Percentiles rank a stretch among this genome's conserved stretches.
Conservation (phyloP, 768 basidiomycete genomes). For the Galerina marginata region DNA sequence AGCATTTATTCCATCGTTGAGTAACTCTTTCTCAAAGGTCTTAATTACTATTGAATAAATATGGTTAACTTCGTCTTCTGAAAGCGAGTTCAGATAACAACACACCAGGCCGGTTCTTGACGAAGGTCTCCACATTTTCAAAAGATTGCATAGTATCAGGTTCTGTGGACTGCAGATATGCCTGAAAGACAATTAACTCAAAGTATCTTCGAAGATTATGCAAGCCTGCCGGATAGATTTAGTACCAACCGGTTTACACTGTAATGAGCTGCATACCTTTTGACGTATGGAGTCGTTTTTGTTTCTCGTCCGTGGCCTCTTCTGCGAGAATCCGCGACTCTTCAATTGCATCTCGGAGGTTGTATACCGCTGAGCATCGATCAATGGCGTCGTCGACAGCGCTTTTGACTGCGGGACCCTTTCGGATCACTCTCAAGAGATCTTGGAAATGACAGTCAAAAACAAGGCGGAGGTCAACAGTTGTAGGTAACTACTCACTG, state of each 20-base stretch:
- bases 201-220: constrained; percentile 87
- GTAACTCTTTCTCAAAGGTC: constrained; percentile 92
- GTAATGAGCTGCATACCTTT: constrained; percentile 56
- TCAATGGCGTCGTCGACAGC: constrained; percentile 90
- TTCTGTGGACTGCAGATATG: constrained; percentile 81
- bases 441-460: constrained; percentile 45
- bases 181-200: constrained; percentile 86
- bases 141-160: constrained; percentile 81
- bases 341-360: constrained; percentile 90
- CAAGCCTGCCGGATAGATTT: constrained; percentile 51
- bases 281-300: constrained; percentile 69
- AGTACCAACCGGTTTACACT: neutral
- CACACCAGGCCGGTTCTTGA: constrained; percentile 83
- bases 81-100: neutral
- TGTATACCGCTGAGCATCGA: constrained; percentile 80
- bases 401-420: constrained; percentile 85
- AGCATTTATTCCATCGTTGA: constrained; percentile 76
- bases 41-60: constrained; percentile 70
- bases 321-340: constrained; percentile 79
- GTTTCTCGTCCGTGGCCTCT: constrained; percentile 72
- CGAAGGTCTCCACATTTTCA: constrained; percentile 81
- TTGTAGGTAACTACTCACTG: constrained; percentile 54
- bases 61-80: neutral
- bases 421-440: constrained; percentile 83
- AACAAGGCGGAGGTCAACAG: neutral